Conservation (phyloP, 805 yeast genomes). For the Hanseniaspora vineae region DNA sequence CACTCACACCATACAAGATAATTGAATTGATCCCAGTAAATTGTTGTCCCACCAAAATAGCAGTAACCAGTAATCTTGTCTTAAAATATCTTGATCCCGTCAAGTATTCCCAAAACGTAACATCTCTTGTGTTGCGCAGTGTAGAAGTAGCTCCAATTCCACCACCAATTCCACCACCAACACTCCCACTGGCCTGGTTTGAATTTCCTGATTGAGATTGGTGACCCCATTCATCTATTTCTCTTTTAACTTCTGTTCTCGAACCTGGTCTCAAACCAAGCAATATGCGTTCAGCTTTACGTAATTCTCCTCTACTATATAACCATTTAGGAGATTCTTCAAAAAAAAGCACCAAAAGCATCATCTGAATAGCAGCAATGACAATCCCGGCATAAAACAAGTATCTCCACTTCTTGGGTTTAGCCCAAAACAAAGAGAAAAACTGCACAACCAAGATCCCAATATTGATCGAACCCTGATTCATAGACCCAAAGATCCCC, state of each 20-base stretch:
- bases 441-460: slow-evolving; percentile 78
- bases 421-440: slow-evolving; percentile 58
- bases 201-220: neutral
- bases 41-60: slow-evolving; percentile 75
- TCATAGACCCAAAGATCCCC: slow-evolving; percentile 81
- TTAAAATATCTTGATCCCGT: slow-evolving; percentile 37
- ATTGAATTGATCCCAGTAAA: slow-evolving; percentile 88
- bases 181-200: too few relatives aligned
- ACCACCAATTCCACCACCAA: too few relatives aligned
- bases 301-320: slow-evolving; percentile 18
- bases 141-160: neutral
- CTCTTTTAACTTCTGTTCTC: slow-evolving; percentile 16
- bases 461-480: slow-evolving; percentile 71
- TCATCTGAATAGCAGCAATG: slow-evolving; percentile 37
- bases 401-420: slow-evolving; percentile 56
- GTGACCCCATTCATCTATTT: slow-evolving; percentile 13
- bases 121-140: neutral
- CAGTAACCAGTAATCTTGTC: slow-evolving; percentile 54
- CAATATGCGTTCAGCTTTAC: slow-evolving; percentile 30
- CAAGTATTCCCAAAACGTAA: slow-evolving; percentile 32
- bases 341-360: slow-evolving; percentile 28
- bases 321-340: slow-evolving; percentile 86
- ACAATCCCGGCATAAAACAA: slow-evolving; percentile 50
- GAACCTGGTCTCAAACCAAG: slow-evolving; percentile 24
- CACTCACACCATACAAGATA: slow-evolving; percentile 84